phyloP scores from a whole-genome alignment of 768 basidiomycete species.

The Mycena rebaudengoi region DNA sequence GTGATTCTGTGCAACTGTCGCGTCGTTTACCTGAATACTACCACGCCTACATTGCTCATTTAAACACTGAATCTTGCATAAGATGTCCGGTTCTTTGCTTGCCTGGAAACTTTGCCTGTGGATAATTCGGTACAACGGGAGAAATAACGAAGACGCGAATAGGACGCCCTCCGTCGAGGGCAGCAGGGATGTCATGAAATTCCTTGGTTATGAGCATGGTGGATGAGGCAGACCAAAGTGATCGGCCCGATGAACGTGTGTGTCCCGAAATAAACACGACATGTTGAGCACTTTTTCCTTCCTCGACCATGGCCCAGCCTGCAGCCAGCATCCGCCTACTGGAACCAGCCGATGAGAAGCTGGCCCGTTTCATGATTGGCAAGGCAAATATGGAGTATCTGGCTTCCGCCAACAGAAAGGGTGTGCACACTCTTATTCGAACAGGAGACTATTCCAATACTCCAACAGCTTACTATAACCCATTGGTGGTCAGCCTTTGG shows the following conservation, averaged over 20 bases:
- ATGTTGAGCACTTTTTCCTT: not conserved
- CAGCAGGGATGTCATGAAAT: constrained; percentile 79
- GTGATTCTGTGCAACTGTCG: not conserved
- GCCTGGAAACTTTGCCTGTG: constrained; percentile 93
- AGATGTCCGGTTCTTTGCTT: constrained; percentile 16
- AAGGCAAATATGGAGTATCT: constrained; percentile 74
- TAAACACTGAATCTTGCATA: not conserved
- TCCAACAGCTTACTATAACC: constrained; percentile 60
- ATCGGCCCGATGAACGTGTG: not conserved
- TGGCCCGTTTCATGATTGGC: constrained; percentile 69
- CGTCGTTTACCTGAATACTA: constrained; percentile 75
- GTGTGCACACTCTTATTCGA: constrained; percentile 43
- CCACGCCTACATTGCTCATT: constrained; percentile 61
- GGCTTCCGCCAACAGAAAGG: constrained; percentile 69
- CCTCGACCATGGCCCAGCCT: constrained; percentile 47
- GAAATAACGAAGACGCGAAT: constrained; percentile 87
- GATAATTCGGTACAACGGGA: constrained; percentile 82
- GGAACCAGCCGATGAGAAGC: constrained; percentile 60
- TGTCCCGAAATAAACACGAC: not conserved
- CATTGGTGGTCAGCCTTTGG: constrained; percentile 70
- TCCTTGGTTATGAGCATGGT: constrained; percentile 86
- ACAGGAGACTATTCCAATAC: constrained; percentile 1
- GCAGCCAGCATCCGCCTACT: constrained; percentile 64
- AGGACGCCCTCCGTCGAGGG: constrained; percentile 66
- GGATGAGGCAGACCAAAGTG: not conserved